Percentiles rank a stretch among this genome's conserved stretches.
Evolutionary conservation across 1,284 basidiomycete species (phyloP).

Genomic region (Marasmius sp.): DNA sequence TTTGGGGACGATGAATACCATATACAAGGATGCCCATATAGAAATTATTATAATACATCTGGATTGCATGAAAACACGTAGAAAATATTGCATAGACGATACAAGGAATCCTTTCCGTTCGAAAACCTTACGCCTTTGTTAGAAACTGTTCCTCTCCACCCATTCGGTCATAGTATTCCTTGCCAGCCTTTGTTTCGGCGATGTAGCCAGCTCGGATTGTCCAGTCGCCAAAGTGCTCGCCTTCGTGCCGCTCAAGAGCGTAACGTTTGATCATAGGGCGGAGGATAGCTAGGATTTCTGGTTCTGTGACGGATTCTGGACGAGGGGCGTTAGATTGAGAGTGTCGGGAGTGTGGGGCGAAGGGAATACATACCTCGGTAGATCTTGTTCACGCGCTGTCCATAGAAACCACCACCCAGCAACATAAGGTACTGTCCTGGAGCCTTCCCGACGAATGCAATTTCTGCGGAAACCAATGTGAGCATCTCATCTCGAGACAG

Average conservation of each 20-base stretch:
- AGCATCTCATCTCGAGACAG: background rate
- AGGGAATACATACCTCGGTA: slow-evolving; percentile 61
- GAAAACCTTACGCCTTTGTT: background rate
- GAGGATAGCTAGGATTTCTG: slow-evolving; percentile 91
- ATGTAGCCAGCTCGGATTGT: slow-evolving; percentile 89
- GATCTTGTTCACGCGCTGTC: slow-evolving; percentile 92
- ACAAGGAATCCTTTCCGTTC: no score
- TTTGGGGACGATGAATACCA: no score
- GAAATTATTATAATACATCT: no score
- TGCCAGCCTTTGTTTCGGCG: slow-evolving; percentile 74
- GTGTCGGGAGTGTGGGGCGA: background rate
- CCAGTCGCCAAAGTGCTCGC: slow-evolving; percentile 95
- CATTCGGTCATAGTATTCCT: slow-evolving; percentile 71
- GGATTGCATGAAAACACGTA: no score
- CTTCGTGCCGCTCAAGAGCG: slow-evolving; percentile 85
- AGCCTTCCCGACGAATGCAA: slow-evolving; percentile 97
- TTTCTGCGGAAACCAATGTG: slow-evolving; percentile 50
- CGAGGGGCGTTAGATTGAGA: background rate
- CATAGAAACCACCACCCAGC: slow-evolving; percentile 93
- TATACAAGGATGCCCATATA: no score
- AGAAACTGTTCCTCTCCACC: slow-evolving; percentile 14
- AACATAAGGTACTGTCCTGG: slow-evolving; percentile 94
- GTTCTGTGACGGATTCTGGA: slow-evolving; percentile 88
- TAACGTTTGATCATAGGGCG: slow-evolving; percentile 92
- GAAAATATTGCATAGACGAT: no score